Conservation (phyloP, 192 early-diverging fungal genomes). For the Mortierella alpina region DNA sequence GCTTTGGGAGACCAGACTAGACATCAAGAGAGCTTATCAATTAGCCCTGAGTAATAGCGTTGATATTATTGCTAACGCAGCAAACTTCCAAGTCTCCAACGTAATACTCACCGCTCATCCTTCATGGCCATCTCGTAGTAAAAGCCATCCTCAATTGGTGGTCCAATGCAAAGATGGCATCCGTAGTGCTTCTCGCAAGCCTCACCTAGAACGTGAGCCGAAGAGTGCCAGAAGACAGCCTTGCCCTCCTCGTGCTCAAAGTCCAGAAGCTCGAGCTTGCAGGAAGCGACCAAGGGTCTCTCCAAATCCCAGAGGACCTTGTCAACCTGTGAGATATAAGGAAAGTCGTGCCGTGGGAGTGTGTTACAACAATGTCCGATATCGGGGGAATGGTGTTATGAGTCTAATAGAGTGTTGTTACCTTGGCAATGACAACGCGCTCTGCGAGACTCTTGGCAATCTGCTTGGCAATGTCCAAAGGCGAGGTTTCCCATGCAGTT, state of each 20-base stretch:
- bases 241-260: constrained; percentile 95
- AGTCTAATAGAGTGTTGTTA: constrained; percentile 13
- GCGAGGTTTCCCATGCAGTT: constrained; percentile 93
- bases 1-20: constrained; percentile 76
- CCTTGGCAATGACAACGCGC: constrained; percentile 94
- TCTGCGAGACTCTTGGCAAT: constrained; percentile 93
- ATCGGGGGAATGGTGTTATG: neutral
- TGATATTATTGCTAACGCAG: neutral
- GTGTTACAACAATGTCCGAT: neutral
- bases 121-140: constrained; percentile 93
- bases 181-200: constrained; percentile 98
- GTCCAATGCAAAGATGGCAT: constrained; percentile 97
- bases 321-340: constrained; percentile 62
- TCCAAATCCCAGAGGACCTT: constrained; percentile 89
- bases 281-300: constrained; percentile 86
- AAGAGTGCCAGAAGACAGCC: constrained; percentile 98
- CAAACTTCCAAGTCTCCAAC: neutral
- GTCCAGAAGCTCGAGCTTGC: constrained; percentile 88
- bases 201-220: constrained; percentile 97
- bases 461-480: constrained; percentile 87
- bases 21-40: neutral
- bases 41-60: neutral
- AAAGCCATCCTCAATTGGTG: constrained; percentile 95
- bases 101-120: constrained; percentile 60
- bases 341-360: neutral